Evolutionary conservation across 768 basidiomycete species (phyloP).

Genomic region (Russula vinacea): DNA sequence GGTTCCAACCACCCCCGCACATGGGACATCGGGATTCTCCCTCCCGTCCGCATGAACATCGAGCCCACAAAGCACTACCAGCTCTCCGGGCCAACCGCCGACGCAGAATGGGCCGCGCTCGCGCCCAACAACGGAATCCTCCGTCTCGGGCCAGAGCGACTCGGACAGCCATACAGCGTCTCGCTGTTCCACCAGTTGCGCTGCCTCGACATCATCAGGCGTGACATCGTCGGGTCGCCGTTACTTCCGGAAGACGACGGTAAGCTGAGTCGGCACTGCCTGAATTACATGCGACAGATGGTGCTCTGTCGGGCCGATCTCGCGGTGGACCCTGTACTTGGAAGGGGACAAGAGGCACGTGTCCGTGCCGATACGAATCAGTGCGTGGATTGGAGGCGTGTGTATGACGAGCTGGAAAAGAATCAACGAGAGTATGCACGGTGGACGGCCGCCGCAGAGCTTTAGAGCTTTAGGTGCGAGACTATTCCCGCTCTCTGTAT

Average conservation of each 20-base stretch:
- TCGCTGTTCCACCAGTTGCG: constrained; percentile 43
- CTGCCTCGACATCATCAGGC: constrained; percentile 41
- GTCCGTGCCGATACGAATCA: constrained; percentile 17
- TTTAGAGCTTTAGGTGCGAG: neutral
- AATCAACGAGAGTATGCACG: constrained; percentile 18
- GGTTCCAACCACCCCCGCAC: constrained; percentile 6
- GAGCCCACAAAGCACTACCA: constrained; percentile 18
- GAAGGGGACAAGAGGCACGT: constrained; percentile 18
- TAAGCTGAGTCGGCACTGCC: constrained; percentile 35
- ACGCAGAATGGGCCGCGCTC: constrained; percentile 33
- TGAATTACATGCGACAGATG: constrained; percentile 44
- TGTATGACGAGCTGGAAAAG: constrained; percentile 17
- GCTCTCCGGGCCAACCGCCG: constrained; percentile 9
- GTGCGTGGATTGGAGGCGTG: constrained; percentile 18
- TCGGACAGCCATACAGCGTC: constrained; percentile 38
- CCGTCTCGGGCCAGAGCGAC: constrained; percentile 32
- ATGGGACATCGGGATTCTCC: constrained; percentile 14
- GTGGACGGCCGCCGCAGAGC: neutral
- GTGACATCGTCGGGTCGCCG: constrained; percentile 26
- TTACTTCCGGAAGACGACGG: neutral
- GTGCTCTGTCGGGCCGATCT: constrained; percentile 39
- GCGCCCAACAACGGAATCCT: constrained; percentile 33
- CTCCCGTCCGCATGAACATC: constrained; percentile 11
- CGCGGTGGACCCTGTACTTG: constrained; percentile 33
- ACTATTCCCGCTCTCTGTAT: too few relatives aligned